Evolutionary conservation across 805 yeast genomes (phyloP).

Genomic region (Starmerella khaoyaiensis): DNA sequence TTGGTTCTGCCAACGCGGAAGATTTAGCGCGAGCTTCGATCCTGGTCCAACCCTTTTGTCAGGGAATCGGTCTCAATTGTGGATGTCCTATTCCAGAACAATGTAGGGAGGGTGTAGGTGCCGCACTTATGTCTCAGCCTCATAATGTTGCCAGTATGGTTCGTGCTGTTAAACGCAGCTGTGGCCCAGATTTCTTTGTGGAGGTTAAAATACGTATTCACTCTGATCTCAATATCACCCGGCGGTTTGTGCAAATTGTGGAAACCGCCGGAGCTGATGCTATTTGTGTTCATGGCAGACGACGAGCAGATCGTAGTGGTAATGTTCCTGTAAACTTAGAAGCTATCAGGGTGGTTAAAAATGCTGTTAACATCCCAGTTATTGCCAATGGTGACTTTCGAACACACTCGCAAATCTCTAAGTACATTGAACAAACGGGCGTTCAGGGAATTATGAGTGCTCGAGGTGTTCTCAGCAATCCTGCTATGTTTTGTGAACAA

Average conservation of each 20-base stretch:
- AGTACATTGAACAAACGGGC: not conserved
- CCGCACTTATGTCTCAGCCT: constrained; percentile 78
- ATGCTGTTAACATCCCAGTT: constrained; percentile 51
- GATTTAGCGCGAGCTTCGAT: constrained; percentile 75
- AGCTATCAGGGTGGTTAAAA: constrained; percentile 57
- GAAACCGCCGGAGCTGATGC: constrained; percentile 86
- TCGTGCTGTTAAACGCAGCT: constrained; percentile 59
- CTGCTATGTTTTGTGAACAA: constrained; percentile 68
- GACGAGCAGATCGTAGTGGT: constrained; percentile 62
- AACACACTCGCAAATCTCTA: constrained; percentile 43
- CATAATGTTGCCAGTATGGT: constrained; percentile 77
- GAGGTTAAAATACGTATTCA: constrained; percentile 92
- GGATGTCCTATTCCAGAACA: constrained; percentile 97
- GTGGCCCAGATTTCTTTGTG: constrained; percentile 57
- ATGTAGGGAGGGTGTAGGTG: constrained; percentile 91
- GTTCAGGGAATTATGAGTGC: constrained; percentile 80
- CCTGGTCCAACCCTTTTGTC: constrained; percentile 81
- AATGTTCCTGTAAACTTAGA: constrained; percentile 72
- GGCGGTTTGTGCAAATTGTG: constrained; percentile 54
- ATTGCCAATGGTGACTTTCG: constrained; percentile 98
- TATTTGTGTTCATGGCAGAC: constrained; percentile 88
- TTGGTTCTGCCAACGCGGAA: constrained; percentile 73
- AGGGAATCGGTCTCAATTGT: constrained; percentile 89
- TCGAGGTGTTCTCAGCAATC: constrained; percentile 73
- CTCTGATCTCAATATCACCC: constrained; percentile 56